Evolutionary conservation across 108 stramenopile genomes (phyloP).

Genomic region (Skeletonema tropicum): DNA sequence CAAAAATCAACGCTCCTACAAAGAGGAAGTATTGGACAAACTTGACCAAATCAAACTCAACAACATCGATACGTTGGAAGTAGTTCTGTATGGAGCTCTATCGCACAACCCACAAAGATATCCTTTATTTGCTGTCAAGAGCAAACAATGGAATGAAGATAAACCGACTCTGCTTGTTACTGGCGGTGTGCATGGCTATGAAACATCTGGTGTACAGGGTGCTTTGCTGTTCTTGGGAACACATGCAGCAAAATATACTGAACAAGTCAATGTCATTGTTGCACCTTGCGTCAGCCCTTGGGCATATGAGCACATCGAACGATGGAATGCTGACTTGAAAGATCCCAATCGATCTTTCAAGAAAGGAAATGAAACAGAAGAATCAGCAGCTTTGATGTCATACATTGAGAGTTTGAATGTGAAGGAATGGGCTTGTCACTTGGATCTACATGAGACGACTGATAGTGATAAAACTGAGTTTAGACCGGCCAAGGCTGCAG

Average conservation of each 20-base stretch:
- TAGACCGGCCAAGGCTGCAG: conserved; percentile 65
- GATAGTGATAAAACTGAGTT: conserved; percentile 78
- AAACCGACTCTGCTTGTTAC: conserved; percentile 61
- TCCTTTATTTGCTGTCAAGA: conserved; percentile 50
- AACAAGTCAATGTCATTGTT: conserved; percentile 59
- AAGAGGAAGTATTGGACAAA: conserved; percentile 49
- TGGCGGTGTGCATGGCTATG: conserved; percentile 84
- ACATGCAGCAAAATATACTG: conserved; percentile 32
- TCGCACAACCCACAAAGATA: conserved; percentile 28
- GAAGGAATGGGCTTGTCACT: conserved; percentile 48
- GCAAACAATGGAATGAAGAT: conserved; percentile 25
- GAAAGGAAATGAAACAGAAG: conserved; percentile 47
- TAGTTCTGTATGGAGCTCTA: conserved; percentile 58
- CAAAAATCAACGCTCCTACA: conserved; percentile 58
- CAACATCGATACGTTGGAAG: conserved; percentile 8
- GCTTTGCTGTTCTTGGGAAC: conserved; percentile 61
- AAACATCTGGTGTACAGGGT: conserved; percentile 76
- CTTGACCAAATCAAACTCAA: conserved; percentile 24
- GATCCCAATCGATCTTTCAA: conserved; percentile 67
- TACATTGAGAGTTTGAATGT: conserved; percentile 26
- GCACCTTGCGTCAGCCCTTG: conserved; percentile 70
- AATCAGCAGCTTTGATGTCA: conserved; percentile 54
- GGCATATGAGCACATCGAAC: conserved; percentile 71
- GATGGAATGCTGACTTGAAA: conserved; percentile 56
- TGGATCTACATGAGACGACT: conserved; percentile 87